Conservation (phyloP, 2,329 filamentous ascomycete species). For the Dothideomycetes sp. region DNA sequence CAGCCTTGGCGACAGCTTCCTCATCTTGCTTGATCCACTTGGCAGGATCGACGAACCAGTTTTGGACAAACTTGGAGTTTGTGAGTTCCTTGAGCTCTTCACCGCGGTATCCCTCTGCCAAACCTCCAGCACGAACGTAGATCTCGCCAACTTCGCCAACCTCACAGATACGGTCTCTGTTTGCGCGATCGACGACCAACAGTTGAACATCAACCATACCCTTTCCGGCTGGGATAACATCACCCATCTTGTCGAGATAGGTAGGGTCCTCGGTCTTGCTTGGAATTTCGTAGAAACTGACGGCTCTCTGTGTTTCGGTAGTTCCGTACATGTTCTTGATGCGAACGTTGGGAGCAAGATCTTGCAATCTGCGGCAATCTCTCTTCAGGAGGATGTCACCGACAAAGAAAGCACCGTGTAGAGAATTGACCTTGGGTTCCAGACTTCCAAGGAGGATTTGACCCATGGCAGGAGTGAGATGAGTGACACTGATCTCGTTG, state of each 20-base stretch:
- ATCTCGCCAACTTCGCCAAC: conserved; percentile 80
- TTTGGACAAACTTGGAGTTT: conserved; percentile 66
- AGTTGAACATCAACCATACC: conserved; percentile 88
- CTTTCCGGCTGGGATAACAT: conserved; percentile 72
- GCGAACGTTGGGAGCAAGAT: conserved; percentile 62
- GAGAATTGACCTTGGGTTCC: conserved; percentile 52
- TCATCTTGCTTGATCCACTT: conserved; percentile 60
- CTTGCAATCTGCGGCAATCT: conserved; percentile 69
- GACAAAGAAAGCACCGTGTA: conserved; percentile 81
- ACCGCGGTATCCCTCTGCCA: conserved; percentile 72
- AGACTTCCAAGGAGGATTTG: conserved; percentile 81
- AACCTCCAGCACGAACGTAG: conserved; percentile 69
- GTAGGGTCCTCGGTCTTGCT: conserved; percentile 54
- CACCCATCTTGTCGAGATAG: conserved; percentile 55
- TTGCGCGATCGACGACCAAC: conserved; percentile 65
- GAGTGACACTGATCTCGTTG: conserved; percentile 66
- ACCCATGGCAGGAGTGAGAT: conserved; percentile 93
- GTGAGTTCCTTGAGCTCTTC: conserved; percentile 52
- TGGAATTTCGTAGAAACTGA: conserved; percentile 74
- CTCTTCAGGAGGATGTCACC: conserved; percentile 80
- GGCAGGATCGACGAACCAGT: conserved; percentile 74
- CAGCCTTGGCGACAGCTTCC: conserved; percentile 37
- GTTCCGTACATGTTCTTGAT: conserved; percentile 86
- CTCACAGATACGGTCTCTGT: conserved; percentile 60
- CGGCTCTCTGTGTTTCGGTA: conserved; percentile 72